Conservation (phyloP, 1,284 basidiomycete genomes). For the Sanghuangporus weigelae region DNA sequence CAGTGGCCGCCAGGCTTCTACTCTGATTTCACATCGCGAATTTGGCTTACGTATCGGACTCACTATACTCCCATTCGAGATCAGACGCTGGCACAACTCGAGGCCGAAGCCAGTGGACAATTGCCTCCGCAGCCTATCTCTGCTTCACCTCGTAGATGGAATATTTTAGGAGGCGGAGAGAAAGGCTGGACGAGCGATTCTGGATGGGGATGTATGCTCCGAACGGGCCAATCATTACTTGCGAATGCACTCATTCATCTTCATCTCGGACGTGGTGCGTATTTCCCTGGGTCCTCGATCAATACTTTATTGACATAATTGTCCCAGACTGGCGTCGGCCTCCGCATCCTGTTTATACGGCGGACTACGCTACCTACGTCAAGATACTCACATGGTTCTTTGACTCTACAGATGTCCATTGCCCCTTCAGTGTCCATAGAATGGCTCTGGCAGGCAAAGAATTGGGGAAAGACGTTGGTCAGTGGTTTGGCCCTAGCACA, state of each 20-base stretch:
- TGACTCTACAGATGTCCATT: constrained; percentile 83
- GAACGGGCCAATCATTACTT: constrained; percentile 90
- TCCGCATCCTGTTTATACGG: constrained; percentile 49
- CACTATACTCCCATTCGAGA: constrained; percentile 83
- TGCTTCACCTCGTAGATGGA: constrained; percentile 39
- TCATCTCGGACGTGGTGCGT: constrained; percentile 82
- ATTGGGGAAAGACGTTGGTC: constrained; percentile 91
- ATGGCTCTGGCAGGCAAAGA: constrained; percentile 95
- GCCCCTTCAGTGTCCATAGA: constrained; percentile 93
- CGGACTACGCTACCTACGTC: constrained; percentile 72
- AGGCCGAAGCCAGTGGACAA: constrained; percentile 26
- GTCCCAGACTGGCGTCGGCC: constrained; percentile 77
- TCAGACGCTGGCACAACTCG: constrained; percentile 51
- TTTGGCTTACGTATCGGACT: constrained; percentile 92
- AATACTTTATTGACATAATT: background rate
- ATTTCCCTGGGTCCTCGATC: background rate
- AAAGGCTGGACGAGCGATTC: constrained; percentile 89
- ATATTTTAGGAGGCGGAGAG: constrained; percentile 47
- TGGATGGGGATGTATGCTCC: constrained; percentile 98
- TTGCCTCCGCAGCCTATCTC: constrained; percentile 30
- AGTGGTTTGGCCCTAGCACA: constrained; percentile 98
- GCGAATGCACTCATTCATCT: constrained; percentile 84
- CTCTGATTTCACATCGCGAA: constrained; percentile 81
- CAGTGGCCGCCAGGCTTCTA: constrained; percentile 82
- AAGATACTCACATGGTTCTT: constrained; percentile 93